Percentiles rank a stretch among this genome's conserved stretches.
Conservation (phyloP, 1,284 basidiomycete species). For the Kwoniella shivajii region DNA sequence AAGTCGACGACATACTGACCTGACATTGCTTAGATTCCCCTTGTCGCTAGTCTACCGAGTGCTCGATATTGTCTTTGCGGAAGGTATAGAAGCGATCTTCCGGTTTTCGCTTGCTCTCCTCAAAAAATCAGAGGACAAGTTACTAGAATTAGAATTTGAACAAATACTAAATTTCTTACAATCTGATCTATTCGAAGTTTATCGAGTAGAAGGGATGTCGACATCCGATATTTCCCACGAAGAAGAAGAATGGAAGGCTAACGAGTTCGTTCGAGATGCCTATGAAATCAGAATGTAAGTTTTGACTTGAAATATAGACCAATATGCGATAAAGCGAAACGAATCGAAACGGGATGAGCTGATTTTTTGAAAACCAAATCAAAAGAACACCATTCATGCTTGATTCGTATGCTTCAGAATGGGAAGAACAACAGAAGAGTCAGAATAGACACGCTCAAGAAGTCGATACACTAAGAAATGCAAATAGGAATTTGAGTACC, state of each 20-base stretch:
- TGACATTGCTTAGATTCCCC: slow-evolving; percentile 71
- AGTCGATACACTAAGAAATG: slow-evolving; percentile 69
- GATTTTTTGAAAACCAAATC: too few species aligned
- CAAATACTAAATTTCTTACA: slow-evolving; percentile 81
- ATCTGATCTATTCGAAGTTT: slow-evolving; percentile 76
- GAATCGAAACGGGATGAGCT: too few species aligned
- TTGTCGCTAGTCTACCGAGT: slow-evolving; percentile 92
- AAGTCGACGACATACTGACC: too few species aligned
- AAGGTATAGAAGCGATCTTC: slow-evolving; percentile 95
- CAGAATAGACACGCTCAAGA: slow-evolving; percentile 78
- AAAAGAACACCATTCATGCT: slow-evolving; percentile 84
- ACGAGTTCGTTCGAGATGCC: slow-evolving; percentile 83
- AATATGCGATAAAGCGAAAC: too few species aligned
- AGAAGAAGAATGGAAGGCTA: slow-evolving; percentile 63
- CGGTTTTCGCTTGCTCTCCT: slow-evolving; percentile 88
- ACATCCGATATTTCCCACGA: neutral
- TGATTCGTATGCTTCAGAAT: slow-evolving; percentile 83
- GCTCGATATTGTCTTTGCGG: slow-evolving; percentile 80
- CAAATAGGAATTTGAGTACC: slow-evolving; percentile 71
- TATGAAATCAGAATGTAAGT: slow-evolving; percentile 70
- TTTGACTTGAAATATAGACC: too few species aligned
- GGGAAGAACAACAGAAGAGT: slow-evolving; percentile 68
- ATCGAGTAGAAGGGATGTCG: slow-evolving; percentile 59
- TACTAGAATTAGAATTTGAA: slow-evolving; percentile 83
- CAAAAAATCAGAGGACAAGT: slow-evolving; percentile 78